phyloP scores from a whole-genome alignment of 345 rosid species.

The Dipteronia dyeriana region DNA sequence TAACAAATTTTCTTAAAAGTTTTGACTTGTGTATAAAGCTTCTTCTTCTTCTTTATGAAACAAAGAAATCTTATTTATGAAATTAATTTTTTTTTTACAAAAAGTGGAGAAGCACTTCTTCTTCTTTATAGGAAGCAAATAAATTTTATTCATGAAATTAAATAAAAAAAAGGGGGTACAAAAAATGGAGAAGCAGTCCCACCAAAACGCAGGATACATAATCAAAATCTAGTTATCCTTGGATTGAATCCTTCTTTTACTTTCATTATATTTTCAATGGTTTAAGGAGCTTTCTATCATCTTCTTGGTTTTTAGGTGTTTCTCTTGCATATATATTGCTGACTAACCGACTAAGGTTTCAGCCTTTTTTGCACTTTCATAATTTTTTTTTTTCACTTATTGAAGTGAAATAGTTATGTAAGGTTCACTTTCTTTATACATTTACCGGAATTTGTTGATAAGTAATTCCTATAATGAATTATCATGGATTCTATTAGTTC shows the following conservation, averaged over 20 bases:
- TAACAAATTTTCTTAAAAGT: neutral
- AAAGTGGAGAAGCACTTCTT: no score
- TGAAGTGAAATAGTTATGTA: neutral
- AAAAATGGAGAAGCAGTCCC: no score
- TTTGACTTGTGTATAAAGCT: neutral
- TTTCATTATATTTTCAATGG: neutral
- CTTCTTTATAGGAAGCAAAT: no score
- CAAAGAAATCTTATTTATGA: no score
- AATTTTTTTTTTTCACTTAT: neutral
- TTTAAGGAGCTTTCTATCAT: neutral
- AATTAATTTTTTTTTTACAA: no score
- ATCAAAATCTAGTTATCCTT: neutral
- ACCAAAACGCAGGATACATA: no score
- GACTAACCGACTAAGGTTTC: neutral
- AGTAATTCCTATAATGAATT: neutral
- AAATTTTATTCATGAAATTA: no score
- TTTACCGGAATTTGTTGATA: neutral
- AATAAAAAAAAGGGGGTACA: no score
- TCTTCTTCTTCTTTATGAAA: no score
- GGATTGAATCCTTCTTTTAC: neutral
- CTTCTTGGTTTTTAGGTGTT: neutral
- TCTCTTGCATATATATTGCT: neutral
- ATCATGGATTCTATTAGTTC: neutral
- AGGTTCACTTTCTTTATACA: neutral
- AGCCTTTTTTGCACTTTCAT: neutral